phyloP scores from a whole-genome alignment of 257 asterid genomes.

The Solanum sejunctum region DNA sequence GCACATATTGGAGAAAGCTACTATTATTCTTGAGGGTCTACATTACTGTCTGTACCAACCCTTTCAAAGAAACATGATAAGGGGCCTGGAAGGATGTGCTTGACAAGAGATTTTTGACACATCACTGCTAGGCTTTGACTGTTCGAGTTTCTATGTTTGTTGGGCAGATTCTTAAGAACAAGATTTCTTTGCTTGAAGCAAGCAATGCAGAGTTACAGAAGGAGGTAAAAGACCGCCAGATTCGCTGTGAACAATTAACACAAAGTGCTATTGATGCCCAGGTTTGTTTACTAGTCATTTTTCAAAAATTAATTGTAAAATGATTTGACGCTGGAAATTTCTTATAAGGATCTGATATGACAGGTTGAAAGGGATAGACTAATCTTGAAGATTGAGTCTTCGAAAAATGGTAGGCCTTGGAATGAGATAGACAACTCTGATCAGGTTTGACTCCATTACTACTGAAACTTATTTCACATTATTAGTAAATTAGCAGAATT shows the following conservation, averaged over 20 bases:
- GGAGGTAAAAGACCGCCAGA: slow-evolving; percentile 58
- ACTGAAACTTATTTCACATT: not conserved
- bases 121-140: not conserved
- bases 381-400: slow-evolving; percentile 53
- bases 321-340: not conserved
- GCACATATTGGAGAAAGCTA: not conserved
- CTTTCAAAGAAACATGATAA: not conserved
- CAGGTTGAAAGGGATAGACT: slow-evolving; percentile 87
- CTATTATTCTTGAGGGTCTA: not conserved
- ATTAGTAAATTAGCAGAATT: not conserved
- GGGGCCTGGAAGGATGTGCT: not conserved
- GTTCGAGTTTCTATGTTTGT: not conserved
- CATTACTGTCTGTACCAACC: not conserved
- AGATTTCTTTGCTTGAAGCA: slow-evolving; percentile 80
- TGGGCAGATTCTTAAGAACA: slow-evolving; percentile 72
- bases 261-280: slow-evolving; percentile 84
- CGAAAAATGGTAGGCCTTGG: slow-evolving; percentile 51
- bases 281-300: slow-evolving; percentile 25
- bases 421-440: slow-evolving; percentile 37
- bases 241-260: slow-evolving; percentile 43
- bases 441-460: slow-evolving; percentile 36
- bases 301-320: not conserved
- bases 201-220: slow-evolving; percentile 59
- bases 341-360: not conserved
- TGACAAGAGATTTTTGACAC: not conserved